Evolutionary conservation across 257 asterid species (phyloP), one percentile per base, ranked within the genome.

Genomic region (Solanum lignicaule): DNA sequence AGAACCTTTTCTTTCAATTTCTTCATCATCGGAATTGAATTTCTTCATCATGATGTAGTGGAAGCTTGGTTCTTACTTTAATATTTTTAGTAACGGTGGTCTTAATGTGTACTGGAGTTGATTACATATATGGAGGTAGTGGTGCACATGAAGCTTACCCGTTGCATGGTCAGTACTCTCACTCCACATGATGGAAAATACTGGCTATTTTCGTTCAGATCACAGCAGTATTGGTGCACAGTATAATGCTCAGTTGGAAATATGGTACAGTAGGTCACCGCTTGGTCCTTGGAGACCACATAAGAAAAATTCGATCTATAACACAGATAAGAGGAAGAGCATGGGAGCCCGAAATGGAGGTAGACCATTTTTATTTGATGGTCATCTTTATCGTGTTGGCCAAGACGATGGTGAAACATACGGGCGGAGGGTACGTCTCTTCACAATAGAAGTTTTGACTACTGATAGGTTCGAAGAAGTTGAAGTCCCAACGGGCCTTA

Each of bases 321-420:
- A 96, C 91, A 91, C 91, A n/a, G 94, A 91, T 91, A 93, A 92
- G 88, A 94, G 95, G 91, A 93, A 92, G 88, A 94, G 95, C 91
- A 85, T 33, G 89, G 99, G 98, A 79, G 98, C 99, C 79, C 95
- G 99, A 29, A 97, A 96, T 43, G 99, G 99, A 73, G 99, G 99
- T 41, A 90, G 99, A 87, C 99, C 99, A 12, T 95, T 96, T 36
- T 75, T 90, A 60, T 91, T 94, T n/a, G 71, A 93, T 0, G 98
- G 97, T 74, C 78, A 91, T 86, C 95, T 97, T 55, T 97, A 96
- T 78, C 98, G 99, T 18, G 83, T 93, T 2, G 99, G 98, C 75
- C 99, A 97, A 90, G 99, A 96, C 90, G 94, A 96, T 60, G 98
- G 99, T 3, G 93, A 91, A 39, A 94, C 98, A 9, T 96, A 96